Evolutionary conservation across 495 filamentous ascomycete species (phyloP).

Genomic region (Oleoguttula mirabilis): DNA sequence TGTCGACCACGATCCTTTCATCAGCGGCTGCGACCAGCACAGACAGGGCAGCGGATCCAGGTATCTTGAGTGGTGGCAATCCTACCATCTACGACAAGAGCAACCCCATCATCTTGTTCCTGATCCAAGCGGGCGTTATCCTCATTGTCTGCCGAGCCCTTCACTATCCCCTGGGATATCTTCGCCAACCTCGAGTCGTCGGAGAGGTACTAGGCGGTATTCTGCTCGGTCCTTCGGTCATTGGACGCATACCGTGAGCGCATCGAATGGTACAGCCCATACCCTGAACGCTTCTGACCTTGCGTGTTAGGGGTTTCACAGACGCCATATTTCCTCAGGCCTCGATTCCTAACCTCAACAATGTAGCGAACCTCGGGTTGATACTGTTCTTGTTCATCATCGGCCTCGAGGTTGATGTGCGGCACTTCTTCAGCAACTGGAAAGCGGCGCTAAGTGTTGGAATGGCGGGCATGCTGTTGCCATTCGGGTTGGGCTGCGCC

Average conservation of each 20-base stretch:
- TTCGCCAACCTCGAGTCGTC: constrained; percentile 86
- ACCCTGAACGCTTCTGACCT: too few relatives aligned
- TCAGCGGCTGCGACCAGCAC: too few relatives aligned
- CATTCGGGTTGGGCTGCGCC: constrained; percentile 56
- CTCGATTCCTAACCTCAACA: constrained; percentile 61
- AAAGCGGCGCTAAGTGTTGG: constrained; percentile 70
- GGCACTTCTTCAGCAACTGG: constrained; percentile 81
- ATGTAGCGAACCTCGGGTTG: constrained; percentile 82
- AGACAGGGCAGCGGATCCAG: too few relatives aligned
- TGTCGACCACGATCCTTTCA: too few relatives aligned
- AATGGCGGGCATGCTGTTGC: constrained; percentile 72
- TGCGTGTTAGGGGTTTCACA: constrained; percentile 68
- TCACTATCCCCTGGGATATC: constrained; percentile 68
- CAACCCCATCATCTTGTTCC: constrained; percentile 83
- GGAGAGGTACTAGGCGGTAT: constrained; percentile 93
- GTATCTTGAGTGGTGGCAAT: constrained; percentile 63
- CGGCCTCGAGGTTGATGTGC: constrained; percentile 82
- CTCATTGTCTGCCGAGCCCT: constrained; percentile 79
- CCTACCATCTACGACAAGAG: constrained; percentile 57
- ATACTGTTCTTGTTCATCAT: constrained; percentile 87
- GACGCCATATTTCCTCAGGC: constrained; percentile 60
- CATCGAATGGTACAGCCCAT: too few relatives aligned
- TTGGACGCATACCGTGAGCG: too few relatives aligned
- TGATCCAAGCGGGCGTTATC: constrained; percentile 89
- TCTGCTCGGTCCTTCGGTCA: constrained; percentile 73